A percentile compares a stretch with the other conserved stretches of the same genome.
Conservation (phyloP, 2,329 filamentous ascomycete genomes). For the Diaporthe sp. region DNA sequence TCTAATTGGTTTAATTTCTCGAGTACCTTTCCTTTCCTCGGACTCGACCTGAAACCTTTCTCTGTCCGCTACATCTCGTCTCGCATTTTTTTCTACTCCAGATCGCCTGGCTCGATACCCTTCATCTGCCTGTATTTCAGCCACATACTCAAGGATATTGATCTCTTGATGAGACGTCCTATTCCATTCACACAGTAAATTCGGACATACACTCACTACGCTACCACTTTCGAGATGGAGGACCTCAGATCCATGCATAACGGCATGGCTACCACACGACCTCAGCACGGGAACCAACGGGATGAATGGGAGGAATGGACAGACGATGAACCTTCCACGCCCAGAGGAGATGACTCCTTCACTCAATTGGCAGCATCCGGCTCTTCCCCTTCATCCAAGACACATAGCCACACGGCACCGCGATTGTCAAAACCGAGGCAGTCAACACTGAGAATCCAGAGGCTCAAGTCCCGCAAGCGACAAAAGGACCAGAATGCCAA, state of each 20-base stretch:
- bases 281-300: slow-evolving; percentile 41
- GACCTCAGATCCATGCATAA: slow-evolving; percentile 42
- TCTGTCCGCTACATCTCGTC: neutral
- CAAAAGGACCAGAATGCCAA: slow-evolving; percentile 72
- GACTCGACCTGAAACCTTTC: slow-evolving; percentile 11
- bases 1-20: slow-evolving; percentile 8
- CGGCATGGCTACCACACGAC: slow-evolving; percentile 42
- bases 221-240: slow-evolving; percentile 45
- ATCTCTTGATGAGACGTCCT: slow-evolving; percentile 22
- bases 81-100: neutral
- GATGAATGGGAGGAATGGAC: slow-evolving; percentile 70
- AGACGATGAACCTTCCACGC: slow-evolving; percentile 58
- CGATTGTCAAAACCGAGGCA: slow-evolving; percentile 50
- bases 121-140: neutral
- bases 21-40: neutral
- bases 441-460: slow-evolving; percentile 57
- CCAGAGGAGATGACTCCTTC: slow-evolving; percentile 53
- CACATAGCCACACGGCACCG: slow-evolving; percentile 1
- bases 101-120: neutral
- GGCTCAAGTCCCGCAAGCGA: slow-evolving; percentile 70
- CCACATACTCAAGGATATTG: neutral
- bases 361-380: slow-evolving; percentile 32
- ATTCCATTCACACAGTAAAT: neutral
- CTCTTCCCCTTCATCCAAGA: slow-evolving; percentile 23
- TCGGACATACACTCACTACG: neutral